Base-by-base conservation (phyloP, 2,329 filamentous ascomycete genomes). In the Fusarium algeriense region DNA sequence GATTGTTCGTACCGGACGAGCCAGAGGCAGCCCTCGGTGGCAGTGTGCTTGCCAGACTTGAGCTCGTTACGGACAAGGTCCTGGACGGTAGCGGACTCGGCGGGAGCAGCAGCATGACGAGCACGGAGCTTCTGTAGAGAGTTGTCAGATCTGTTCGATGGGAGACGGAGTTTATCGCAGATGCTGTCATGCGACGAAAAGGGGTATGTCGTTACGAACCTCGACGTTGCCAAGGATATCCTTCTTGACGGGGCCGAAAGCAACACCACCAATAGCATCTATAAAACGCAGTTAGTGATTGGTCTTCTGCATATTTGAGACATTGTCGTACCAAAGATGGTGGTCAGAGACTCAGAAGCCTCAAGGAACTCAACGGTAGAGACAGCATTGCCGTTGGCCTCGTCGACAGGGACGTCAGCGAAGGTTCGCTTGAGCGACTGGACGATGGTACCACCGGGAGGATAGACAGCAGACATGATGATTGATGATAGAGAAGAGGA, bases 141-240 rank as follows among this genome's bases (percentile, higher is more conserved):
- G 20, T 54, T 41, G 67, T 77, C 30, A 78, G 74, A 58, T 37
- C 60, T 65, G 17, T 19, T 57, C 60, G 30, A 58, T 19, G 17
- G 20, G 3, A 9, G 14, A 35, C 7, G 17, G 20, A 20, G 26
- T 17, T 10, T 30, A 34, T n/a, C 19, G 26, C 23, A 43, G 8
- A 28, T 53, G 20, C 37, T 50, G 58, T 32, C 46, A 50, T 38
- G 60, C 60, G 14, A 60, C 20, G 14, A n/a, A 46, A 48, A 35
- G 20, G 46, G 34, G 48, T 9, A 52, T 49, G 50, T 26, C 13
- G 34, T 41, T 12, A 75, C 80, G 71, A 81, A 96, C 94, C 89
- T 94, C 95, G 84, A 98, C 89, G 84, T 99, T 99, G 80, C 93
- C 93, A 52, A 89, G 82, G 85, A 99, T 93, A 83, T 99, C 96